Evolutionary conservation across 2,329 filamentous ascomycete genomes (phyloP).

Genomic region (Diplodia mutila): DNA sequence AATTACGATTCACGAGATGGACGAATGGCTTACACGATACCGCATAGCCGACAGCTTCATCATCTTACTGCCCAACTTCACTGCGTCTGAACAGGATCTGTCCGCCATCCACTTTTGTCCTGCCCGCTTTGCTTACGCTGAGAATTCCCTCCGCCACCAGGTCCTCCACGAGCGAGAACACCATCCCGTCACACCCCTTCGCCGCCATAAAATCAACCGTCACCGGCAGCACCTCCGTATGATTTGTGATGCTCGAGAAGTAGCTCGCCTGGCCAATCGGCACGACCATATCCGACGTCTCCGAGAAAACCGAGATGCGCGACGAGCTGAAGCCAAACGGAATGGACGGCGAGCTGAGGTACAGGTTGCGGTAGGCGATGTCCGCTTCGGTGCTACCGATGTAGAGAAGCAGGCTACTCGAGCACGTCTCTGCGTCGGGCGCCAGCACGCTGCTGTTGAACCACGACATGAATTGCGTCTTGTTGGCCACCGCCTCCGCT

Average conservation of each 20-base stretch:
- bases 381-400: slow-evolving; percentile 44
- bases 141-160: slow-evolving; percentile 56
- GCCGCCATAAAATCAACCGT: slow-evolving; percentile 62
- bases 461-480: slow-evolving; percentile 55
- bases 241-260: slow-evolving; percentile 52
- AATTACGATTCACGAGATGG: not conserved
- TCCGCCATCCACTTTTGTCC: slow-evolving; percentile 45
- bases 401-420: slow-evolving; percentile 55
- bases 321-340: slow-evolving; percentile 55
- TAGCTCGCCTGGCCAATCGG: slow-evolving; percentile 47
- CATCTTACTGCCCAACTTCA: not conserved
- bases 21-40: not conserved
- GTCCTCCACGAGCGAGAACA: slow-evolving; percentile 59
- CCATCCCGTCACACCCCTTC: slow-evolving; percentile 63
- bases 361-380: slow-evolving; percentile 51
- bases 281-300: slow-evolving; percentile 53
- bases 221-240: slow-evolving; percentile 60
- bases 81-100: slow-evolving; percentile 41
- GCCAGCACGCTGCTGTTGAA: slow-evolving; percentile 53
- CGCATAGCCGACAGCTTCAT: not conserved
- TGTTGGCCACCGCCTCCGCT: slow-evolving; percentile 53
- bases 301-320: slow-evolving; percentile 53
- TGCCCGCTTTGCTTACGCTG: slow-evolving; percentile 50
- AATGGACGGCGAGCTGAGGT: slow-evolving; percentile 47
- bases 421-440: slow-evolving; percentile 51